Conservation (phyloP, 2,329 filamentous ascomycete genomes). For the Fusarium aywerte region DNA sequence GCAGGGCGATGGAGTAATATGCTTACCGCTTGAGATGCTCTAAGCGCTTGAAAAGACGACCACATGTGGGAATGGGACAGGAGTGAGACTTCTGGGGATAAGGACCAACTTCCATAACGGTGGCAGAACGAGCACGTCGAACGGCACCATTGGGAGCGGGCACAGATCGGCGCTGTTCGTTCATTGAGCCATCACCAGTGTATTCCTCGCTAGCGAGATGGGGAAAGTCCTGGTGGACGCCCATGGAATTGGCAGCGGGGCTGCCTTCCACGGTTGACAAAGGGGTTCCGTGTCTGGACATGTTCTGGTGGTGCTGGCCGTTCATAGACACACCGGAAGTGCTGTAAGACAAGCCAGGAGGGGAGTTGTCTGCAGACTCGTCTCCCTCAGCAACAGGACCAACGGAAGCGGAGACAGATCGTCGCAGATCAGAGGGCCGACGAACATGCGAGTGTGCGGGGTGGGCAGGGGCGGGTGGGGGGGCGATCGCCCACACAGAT, state of each 20-base stretch:
- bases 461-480: conserved; percentile 72
- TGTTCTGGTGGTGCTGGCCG: conserved; percentile 78
- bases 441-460: conserved; percentile 79
- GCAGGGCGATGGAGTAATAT: conserved; percentile 52
- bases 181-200: conserved; percentile 59
- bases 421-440: conserved; percentile 86
- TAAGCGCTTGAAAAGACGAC: conserved; percentile 96
- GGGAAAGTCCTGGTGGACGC: conserved; percentile 77
- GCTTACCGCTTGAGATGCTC: conserved; percentile 97
- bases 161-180: conserved; percentile 72
- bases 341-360: conserved; percentile 78
- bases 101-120: conserved; percentile 94
- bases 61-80: conserved; percentile 98
- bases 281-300: conserved; percentile 92
- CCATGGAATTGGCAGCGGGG: conserved; percentile 76
- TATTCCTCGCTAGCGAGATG: conserved; percentile 72
- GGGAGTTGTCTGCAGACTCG: conserved; percentile 81
- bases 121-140: conserved; percentile 91
- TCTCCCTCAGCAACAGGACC: conserved; percentile 83
- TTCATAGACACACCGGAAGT: conserved; percentile 72
- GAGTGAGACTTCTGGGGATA: conserved; percentile 99
- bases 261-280: conserved; percentile 85
- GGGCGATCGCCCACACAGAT: too few species aligned
- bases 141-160: conserved; percentile 79
- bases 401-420: conserved; percentile 90